A percentile compares a stretch with the other conserved stretches of the same genome.
These are phyloP conservation scores for Kwoniella sp. DNA, from an alignment of 768 basidiomycete species.

Conservation along the genomic window DNA sequence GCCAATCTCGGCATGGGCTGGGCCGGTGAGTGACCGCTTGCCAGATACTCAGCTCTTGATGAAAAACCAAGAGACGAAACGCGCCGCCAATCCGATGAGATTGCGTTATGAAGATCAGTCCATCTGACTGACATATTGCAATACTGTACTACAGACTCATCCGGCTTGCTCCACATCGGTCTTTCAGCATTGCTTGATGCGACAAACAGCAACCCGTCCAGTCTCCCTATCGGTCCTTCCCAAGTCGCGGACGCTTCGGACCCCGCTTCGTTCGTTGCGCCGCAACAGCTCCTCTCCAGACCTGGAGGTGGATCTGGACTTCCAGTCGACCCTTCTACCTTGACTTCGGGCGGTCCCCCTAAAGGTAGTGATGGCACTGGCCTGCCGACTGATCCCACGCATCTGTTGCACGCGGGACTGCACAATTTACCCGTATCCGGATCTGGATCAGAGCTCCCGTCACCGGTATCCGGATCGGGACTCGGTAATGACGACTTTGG, in stretches of 20 bases:
- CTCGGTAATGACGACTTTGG: conserved; percentile 4
- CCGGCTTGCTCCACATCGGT: conserved; percentile 15
- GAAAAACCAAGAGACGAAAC: too few relatives aligned
- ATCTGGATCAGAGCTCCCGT: too few relatives aligned
- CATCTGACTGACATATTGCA: neutral
- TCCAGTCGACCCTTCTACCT: conserved; percentile 2
- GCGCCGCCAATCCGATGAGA: too few relatives aligned
- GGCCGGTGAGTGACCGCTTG: conserved; percentile 11
- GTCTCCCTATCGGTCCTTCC: neutral
- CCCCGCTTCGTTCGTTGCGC: neutral
- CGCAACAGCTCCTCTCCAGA: conserved; percentile 13
- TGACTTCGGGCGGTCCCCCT: neutral
- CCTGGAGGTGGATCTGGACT: conserved; percentile 13
- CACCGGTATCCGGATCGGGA: neutral
- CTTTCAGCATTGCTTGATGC: conserved; percentile 1
- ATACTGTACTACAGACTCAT: neutral
- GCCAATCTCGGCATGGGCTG: conserved; percentile 25
- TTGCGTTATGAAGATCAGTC: neutral
- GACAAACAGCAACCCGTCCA: neutral
- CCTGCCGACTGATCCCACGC: conserved; percentile 1
- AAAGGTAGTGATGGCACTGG: neutral
- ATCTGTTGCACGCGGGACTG: conserved; percentile 1
- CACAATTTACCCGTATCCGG: neutral
- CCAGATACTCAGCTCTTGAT: too few relatives aligned
- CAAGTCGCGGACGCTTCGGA: neutral